Conservation (phyloP, 805 yeast genomes). For the Ogataea chonburiensis region DNA sequence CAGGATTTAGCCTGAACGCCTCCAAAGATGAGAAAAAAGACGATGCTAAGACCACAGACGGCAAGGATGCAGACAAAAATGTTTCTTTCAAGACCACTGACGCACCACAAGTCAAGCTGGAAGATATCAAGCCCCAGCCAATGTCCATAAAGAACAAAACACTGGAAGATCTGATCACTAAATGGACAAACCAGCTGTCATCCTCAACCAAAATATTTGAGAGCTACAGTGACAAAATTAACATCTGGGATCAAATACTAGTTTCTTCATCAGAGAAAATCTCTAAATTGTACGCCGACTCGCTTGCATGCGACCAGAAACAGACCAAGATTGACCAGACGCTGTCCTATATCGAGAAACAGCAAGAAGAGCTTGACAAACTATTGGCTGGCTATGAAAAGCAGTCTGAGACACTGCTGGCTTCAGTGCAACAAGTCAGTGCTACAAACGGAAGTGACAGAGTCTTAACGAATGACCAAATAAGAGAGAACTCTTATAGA, state of each 20-base stretch:
- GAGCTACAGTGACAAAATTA: conserved; percentile 68
- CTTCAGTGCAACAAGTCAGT: conserved; percentile 32
- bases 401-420: conserved; percentile 56
- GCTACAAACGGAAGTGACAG: conserved; percentile 19
- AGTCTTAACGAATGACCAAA: conserved; percentile 68
- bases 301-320: conserved; percentile 78
- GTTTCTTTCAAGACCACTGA: conserved; percentile 31
- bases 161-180: conserved; percentile 85
- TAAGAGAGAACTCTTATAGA: conserved; percentile 84
- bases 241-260: conserved; percentile 81
- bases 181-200: conserved; percentile 88
- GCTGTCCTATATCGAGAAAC: conserved; percentile 79
- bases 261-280: conserved; percentile 86
- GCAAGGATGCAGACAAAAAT: conserved; percentile 20
- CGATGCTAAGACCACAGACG: conserved; percentile 6
- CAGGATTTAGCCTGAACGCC: conserved; percentile 4
- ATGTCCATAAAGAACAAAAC: conserved; percentile 86
- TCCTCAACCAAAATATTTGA: conserved; percentile 73
- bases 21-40: conserved; percentile 16
- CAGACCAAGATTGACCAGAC: conserved; percentile 87
- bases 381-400: conserved; percentile 80
- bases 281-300: conserved; percentile 70
- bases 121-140: conserved; percentile 62
- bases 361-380: conserved; percentile 86
- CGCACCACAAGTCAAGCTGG: conserved; percentile 39